phyloP scores from a whole-genome alignment of 1,284 basidiomycete genomes.

The Melampsora americana region DNA sequence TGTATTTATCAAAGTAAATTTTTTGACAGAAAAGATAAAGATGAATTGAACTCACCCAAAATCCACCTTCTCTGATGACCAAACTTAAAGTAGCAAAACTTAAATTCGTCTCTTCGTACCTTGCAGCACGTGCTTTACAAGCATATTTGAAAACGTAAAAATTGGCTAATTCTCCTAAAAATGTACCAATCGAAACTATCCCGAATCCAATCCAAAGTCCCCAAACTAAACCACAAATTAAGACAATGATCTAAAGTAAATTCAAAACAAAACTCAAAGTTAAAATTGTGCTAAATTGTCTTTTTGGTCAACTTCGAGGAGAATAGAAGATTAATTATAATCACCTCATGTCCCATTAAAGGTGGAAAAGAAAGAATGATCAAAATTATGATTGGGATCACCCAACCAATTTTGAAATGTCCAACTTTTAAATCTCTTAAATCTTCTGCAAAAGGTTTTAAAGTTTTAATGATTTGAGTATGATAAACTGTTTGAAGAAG shows the following conservation, averaged over 20 bases:
- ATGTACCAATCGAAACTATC: constrained; percentile 52
- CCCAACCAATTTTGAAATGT: constrained; percentile 49
- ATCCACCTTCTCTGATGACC: constrained; percentile 53
- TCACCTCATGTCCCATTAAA: constrained; percentile 53
- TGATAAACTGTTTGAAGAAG: constrained; percentile 14
- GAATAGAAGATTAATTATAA: no score
- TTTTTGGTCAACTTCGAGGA: no score
- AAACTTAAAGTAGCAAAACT: constrained; percentile 55
- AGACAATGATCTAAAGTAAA: constrained; percentile 40
- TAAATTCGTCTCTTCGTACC: constrained; percentile 53
- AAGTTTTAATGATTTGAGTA: constrained; percentile 22
- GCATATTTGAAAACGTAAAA: constrained; percentile 54
- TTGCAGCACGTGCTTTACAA: constrained; percentile 51
- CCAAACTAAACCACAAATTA: constrained; percentile 55
- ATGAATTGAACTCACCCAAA: constrained; percentile 48
- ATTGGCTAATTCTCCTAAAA: constrained; percentile 53
- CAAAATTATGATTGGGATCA: constrained; percentile 53
- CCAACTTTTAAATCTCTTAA: constrained; percentile 22
- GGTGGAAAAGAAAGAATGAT: constrained; percentile 56
- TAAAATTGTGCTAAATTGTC: no score
- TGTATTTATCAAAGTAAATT: no score
- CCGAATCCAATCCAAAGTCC: constrained; percentile 54
- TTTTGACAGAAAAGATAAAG: no score
- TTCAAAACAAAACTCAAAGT: background rate
- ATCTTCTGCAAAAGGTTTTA: background rate